Evolutionary conservation across 805 yeast genomes (phyloP), one percentile per base, ranked within the genome.

Genomic region (Maudiozyma serrabonitensis): DNA sequence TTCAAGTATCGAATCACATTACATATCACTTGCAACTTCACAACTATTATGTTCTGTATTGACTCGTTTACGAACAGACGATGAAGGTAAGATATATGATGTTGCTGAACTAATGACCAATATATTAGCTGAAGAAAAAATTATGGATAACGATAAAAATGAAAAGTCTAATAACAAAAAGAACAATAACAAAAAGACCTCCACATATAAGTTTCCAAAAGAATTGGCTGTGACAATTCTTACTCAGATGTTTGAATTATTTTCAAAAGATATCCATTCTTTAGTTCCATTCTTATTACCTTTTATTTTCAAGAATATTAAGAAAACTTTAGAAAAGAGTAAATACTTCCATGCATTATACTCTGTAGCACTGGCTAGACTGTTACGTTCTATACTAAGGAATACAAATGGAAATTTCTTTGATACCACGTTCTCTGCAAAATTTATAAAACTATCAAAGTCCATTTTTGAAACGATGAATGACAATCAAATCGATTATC

Each of bases 221-320:
- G 60, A 63, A 26, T 13, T 68, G 21, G 61, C 69, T 7, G 55
- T 55, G 38, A 62, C 61, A 0, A 47, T 64, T 1, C 55, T 71
- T 13, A 55, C 55, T 0, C 63, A 60, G 16, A 47, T 70, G 3
- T 64, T 66, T 48, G 68, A 68, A 49, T 48, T 55, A 0, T 70
- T 66, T 55, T 66, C 68, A 1, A 58, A 61, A 12, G 64, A 63
- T 11, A 51, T 71, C 2, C 57, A 64, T 6, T 66, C 74, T 1
- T 59, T 70, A 39, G 57, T 62, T 1, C 70, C 75, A 6, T 50
- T 67, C 4, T 37, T 70, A 4, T 46, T 66, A 15, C 47, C 64
- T 7, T 49, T 59, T 1, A 42, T 67, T 6, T 56, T 69, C 48
- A 70, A 67, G 50, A 58, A 65, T 19, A 42, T 72, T 21, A 71